phyloP scores from a whole-genome alignment of 768 basidiomycete genomes.

The Phlebiopsis gigantea region DNA sequence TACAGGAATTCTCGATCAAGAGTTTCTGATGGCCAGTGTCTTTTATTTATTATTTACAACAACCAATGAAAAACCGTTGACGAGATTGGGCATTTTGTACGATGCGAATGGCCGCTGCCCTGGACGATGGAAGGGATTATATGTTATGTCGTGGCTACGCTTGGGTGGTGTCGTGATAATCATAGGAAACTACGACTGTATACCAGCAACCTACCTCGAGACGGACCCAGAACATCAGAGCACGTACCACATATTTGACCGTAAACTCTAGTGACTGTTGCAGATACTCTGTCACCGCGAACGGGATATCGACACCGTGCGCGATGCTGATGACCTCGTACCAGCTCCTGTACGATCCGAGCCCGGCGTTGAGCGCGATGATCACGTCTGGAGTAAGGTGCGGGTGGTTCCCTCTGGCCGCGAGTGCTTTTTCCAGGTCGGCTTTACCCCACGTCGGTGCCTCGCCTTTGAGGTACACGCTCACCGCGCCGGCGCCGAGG shows the following conservation, averaged over 20 bases:
- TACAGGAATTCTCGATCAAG: too few relatives aligned
- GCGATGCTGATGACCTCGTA: constrained; percentile 23
- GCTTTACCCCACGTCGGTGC: not conserved
- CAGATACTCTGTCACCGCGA: constrained; percentile 12
- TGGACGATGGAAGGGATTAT: constrained; percentile 11
- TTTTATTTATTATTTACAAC: too few relatives aligned
- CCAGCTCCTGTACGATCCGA: constrained; percentile 34
- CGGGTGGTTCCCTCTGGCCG: not conserved
- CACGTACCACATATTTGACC: not conserved
- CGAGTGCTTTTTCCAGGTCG: not conserved
- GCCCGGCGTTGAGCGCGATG: constrained; percentile 35
- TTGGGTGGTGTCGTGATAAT: not conserved
- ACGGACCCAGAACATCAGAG: not conserved
- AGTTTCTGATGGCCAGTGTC: too few relatives aligned
- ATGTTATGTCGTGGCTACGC: not conserved
- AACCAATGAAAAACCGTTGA: constrained; percentile 9
- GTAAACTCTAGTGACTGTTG: constrained; percentile 3
- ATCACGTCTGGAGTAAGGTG: constrained; percentile 33
- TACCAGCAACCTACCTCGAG: not conserved
- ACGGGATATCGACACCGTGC: constrained; percentile 6
- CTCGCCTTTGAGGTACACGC: not conserved
- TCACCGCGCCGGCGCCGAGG: constrained; percentile 12
- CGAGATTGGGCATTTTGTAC: constrained; percentile 9
- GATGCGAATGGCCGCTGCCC: not conserved
- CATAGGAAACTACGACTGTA: not conserved